Conservation (phyloP, 2,329 filamentous ascomycete genomes). For the Paramyrothecium roridum region DNA sequence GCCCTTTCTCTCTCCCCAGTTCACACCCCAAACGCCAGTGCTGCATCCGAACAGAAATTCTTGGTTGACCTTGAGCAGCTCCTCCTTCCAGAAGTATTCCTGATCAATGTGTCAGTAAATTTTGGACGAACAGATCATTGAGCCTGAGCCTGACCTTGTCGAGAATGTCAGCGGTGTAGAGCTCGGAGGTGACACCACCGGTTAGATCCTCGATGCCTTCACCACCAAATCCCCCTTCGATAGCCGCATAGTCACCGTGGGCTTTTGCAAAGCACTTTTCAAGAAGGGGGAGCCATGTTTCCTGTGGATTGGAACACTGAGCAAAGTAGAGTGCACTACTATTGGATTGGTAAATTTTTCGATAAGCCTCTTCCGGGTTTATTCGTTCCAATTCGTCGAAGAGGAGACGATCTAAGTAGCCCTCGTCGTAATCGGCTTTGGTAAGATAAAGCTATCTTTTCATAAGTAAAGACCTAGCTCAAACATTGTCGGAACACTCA, state of each 20-base stretch:
- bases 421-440: conserved; percentile 60
- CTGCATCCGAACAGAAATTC: conserved; percentile 69
- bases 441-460: conserved; percentile 43
- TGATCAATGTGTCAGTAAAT: neutral
- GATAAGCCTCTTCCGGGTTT: conserved; percentile 58
- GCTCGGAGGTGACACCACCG: conserved; percentile 64
- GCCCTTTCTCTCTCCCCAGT: conserved; percentile 44
- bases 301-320: conserved; percentile 69
- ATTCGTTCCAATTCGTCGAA: conserved; percentile 43
- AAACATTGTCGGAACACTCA: conserved; percentile 9
- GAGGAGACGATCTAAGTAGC: conserved; percentile 41
- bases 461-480: conserved; percentile 1
- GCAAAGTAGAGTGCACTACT: conserved; percentile 75
- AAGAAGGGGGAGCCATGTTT: conserved; percentile 76
- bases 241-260: conserved; percentile 73
- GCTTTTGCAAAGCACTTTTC: conserved; percentile 82
- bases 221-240: conserved; percentile 67
- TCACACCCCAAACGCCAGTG: conserved; percentile 36
- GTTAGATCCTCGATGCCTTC: conserved; percentile 59
- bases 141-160: conserved; percentile 62
- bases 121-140: neutral
- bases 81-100: conserved; percentile 69
- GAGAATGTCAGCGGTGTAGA: conserved; percentile 65
- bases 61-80: conserved; percentile 74
- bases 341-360: conserved; percentile 68